Conservation (phyloP, 2,329 filamentous ascomycete genomes). For the Metarhizium rileyi region DNA sequence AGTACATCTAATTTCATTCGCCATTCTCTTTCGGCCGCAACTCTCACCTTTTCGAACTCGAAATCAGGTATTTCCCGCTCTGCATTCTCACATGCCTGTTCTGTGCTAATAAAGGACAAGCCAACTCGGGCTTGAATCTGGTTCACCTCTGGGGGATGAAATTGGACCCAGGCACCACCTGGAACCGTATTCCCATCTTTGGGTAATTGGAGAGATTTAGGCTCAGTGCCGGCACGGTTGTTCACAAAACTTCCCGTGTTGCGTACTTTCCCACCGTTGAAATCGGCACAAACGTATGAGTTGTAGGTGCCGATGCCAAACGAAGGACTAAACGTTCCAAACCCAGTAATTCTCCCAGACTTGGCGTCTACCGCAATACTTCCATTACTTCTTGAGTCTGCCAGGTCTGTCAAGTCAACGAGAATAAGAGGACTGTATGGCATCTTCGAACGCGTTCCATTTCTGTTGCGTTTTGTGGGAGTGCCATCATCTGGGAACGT, state of each 20-base stretch:
- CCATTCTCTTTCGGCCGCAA: constrained; percentile 51
- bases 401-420: constrained; percentile 49
- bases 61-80: constrained; percentile 60
- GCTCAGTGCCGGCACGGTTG: constrained; percentile 35
- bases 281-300: constrained; percentile 52
- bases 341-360: constrained; percentile 47
- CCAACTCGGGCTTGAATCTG: constrained; percentile 58
- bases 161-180: constrained; percentile 54
- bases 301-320: constrained; percentile 51
- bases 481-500: constrained; percentile 34
- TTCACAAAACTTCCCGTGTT: constrained; percentile 50
- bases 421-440: constrained; percentile 40
- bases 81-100: constrained; percentile 60
- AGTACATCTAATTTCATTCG: constrained; percentile 51
- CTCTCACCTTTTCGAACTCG: constrained; percentile 48
- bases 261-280: constrained; percentile 39
- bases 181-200: constrained; percentile 20
- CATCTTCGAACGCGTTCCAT: constrained; percentile 1
- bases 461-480: constrained; percentile 9
- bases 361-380: constrained; percentile 24
- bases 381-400: constrained; percentile 15
- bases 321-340: constrained; percentile 47
- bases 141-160: constrained; percentile 30
- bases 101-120: constrained; percentile 58
- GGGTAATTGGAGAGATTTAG: constrained; percentile 27